These are phyloP conservation scores for Colletotrichum chrysophilum DNA, from an alignment of 2,329 filamentous ascomycete species.

Conservation along the genomic window DNA sequence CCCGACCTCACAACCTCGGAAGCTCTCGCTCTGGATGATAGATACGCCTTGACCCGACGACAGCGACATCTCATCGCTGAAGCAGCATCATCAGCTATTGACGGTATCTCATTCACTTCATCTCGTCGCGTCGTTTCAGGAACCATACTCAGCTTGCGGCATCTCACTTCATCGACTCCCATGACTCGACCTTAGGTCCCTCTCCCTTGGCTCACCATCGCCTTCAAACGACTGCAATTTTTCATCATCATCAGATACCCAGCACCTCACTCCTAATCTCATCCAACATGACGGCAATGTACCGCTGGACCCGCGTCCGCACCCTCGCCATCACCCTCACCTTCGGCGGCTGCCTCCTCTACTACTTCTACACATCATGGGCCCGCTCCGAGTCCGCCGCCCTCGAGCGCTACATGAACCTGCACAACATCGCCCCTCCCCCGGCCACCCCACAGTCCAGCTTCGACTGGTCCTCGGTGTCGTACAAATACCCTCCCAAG, in stretches of 20 bases:
- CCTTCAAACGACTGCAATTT: neutral
- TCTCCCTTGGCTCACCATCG: neutral
- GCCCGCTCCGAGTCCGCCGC: neutral
- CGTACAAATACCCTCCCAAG: slow-evolving; percentile 28
- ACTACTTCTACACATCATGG: neutral
- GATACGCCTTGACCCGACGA: neutral
- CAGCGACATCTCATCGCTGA: neutral
- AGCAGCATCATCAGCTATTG: neutral
- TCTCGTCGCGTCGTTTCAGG: neutral
- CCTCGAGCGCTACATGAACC: slow-evolving; percentile 38
- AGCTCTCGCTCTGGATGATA: neutral
- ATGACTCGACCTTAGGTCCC: neutral
- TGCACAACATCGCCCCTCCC: slow-evolving; percentile 6
- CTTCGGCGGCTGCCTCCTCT: neutral
- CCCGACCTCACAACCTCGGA: neutral
- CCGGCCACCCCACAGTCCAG: slow-evolving; percentile 28
- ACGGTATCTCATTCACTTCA: neutral
- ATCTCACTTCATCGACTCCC: neutral
- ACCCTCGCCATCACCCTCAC: neutral
- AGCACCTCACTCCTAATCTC: neutral
- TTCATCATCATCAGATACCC: neutral
- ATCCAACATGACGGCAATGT: neutral
- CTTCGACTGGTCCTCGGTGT: slow-evolving; percentile 42
- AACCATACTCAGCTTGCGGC: neutral
- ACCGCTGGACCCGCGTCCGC: slow-evolving; percentile 15